Evolutionary conservation across 441 rosid genomes (phyloP), one percentile per base, ranked within the genome.

Genomic region (Francoa sonchifolia): DNA sequence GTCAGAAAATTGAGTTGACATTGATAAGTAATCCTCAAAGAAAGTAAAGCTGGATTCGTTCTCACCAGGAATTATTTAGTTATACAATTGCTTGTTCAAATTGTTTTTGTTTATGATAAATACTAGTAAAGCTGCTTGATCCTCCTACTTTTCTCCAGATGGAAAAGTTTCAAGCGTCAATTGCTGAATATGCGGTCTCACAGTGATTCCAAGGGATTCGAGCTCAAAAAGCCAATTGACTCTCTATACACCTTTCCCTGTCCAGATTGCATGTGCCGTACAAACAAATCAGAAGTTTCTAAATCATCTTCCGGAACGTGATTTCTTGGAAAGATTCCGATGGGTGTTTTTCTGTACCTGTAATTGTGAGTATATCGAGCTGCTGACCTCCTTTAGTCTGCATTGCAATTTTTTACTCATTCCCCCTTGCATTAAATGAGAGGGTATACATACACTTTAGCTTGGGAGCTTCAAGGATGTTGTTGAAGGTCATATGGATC

Each of bases 201-300:
- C 55, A 82, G 99, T 51, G 90, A 88, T 65, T 73, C 88, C 20
- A 93, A 93, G 58, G 97, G 97, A 44, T 71, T 79, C 63, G 99
- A 84, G 67, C 66, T 93, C 39, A 93, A 84, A 71, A 67, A 89
- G 57, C 87, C 87, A 10, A 84, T 56, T 33, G 97, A 93, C 51
- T 93, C 97, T 0, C 64, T 82, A 30, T 93, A 79, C 55, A 76
- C 93, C 25, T 84, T 72, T 56, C 97, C 99, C 11, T 88, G 99
- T 64, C 99, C 97, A 9, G 93, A 93, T 66, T 93, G 99, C 68
- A 84, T 88, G 97, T 79, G 88, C 59, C 96, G 62, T 14, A 38
- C 48, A 46, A 93, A 82, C 79, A 79, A 68, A 58, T 67, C 93
- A 15, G 61, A 58, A 39, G 71, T 65, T 40, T 62, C 76, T 7